phyloP scores from a whole-genome alignment of 106 monocot genomes.

The Dioscorea alata region DNA sequence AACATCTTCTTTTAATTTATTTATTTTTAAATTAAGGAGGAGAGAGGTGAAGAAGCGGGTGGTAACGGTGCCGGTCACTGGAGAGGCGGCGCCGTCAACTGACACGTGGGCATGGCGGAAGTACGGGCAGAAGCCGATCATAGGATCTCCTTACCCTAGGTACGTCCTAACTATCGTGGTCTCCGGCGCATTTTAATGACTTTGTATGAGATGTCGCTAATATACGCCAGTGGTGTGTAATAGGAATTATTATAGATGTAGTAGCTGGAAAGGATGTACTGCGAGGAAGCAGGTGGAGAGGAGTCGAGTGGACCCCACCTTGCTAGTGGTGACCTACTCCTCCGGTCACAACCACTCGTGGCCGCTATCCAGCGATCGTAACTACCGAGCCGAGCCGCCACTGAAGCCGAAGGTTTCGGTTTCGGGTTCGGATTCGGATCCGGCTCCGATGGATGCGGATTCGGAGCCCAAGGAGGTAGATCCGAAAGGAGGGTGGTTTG shows the following conservation, averaged over 20 bases:
- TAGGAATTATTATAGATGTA: conserved; percentile 71
- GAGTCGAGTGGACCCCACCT: conserved; percentile 49
- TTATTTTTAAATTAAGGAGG: conserved; percentile 15
- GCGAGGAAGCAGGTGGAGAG: conserved; percentile 69
- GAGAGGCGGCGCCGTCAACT: conserved; percentile 49
- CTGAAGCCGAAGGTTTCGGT: conserved; percentile 3
- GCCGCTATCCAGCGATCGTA: conserved; percentile 25
- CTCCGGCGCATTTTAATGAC: neutral
- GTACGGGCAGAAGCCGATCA: conserved; percentile 86
- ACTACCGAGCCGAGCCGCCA: neutral
- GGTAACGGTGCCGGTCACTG: conserved; percentile 47
- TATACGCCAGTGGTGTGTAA: neutral
- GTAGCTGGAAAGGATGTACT: conserved; percentile 63
- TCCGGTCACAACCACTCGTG: conserved; percentile 61
- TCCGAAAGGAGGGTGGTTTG: conserved; percentile 24
- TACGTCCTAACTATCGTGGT: neutral
- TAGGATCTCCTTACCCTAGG: conserved; percentile 78
- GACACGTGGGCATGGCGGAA: conserved; percentile 78
- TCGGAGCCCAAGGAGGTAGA: neutral
- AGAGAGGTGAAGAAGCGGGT: conserved; percentile 60
- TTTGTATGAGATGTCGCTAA: too few relatives aligned
- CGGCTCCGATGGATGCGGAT: neutral
- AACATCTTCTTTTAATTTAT: neutral
- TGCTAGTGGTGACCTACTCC: conserved; percentile 60
- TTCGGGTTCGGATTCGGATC: neutral